phyloP scores from a whole-genome alignment of 2,329 filamentous ascomycete species.

The Neonectria neomacrospora region DNA sequence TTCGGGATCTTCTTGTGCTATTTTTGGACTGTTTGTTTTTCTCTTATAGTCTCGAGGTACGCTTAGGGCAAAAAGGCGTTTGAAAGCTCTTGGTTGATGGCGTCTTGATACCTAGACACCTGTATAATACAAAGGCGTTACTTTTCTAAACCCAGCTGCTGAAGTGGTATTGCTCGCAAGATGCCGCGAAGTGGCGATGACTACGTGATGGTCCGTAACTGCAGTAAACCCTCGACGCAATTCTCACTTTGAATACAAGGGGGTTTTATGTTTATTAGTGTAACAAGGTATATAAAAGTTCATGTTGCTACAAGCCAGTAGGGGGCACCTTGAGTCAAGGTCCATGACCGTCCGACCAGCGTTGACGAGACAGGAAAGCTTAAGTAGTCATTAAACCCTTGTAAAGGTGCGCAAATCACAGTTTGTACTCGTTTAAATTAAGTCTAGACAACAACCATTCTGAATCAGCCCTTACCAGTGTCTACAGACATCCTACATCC shows the following conservation, averaged over 20 bases:
- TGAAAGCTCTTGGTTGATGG: constrained; percentile 20
- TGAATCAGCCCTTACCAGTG: constrained; percentile 2
- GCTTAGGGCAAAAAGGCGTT: constrained; percentile 26
- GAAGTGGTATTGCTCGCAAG: not conserved
- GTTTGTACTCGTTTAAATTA: constrained; percentile 22
- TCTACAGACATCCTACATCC: constrained; percentile 10
- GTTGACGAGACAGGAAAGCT: not conserved
- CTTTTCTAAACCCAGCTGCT: constrained; percentile 9
- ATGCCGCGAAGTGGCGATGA: constrained; percentile 8
- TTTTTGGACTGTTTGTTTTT: not conserved
- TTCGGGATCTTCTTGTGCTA: not conserved
- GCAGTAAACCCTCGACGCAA: not conserved
- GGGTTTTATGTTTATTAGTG: no score
- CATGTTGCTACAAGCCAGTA: not conserved
- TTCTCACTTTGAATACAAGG: not conserved
- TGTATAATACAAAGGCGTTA: constrained; percentile 26
- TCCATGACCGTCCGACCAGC: not conserved
- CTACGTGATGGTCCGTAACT: not conserved
- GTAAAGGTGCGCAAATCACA: not conserved
- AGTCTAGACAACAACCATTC: constrained; percentile 24
- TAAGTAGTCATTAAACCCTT: not conserved
- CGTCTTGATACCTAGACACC: constrained; percentile 30
- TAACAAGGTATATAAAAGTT: not conserved
- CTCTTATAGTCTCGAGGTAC: not conserved
- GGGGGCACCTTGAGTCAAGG: not conserved